Evolutionary conservation across 1,284 basidiomycete species (phyloP), one percentile per base, ranked within the genome.

Genomic region (Gymnopus androsaceus): DNA sequence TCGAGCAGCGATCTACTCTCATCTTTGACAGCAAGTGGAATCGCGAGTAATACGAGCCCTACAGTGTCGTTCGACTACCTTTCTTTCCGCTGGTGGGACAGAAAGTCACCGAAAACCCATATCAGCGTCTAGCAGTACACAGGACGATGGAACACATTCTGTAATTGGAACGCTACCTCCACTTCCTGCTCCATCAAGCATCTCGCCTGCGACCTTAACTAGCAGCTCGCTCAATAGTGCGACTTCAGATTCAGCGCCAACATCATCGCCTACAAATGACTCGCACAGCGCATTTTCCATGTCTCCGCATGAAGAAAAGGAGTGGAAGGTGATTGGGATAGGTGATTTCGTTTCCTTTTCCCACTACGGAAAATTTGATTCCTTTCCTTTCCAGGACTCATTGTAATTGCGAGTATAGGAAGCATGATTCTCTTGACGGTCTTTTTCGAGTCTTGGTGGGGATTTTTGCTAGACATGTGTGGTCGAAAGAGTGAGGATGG

Each of bases 321-420:
- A 81, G 64, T 88, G 86, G 87, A 84, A 85, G 67, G 76, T 86
- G 54, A 76, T 87, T 54, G 85, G 85, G 23, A 79, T 89, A 57
- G 77, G n/a, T n/a, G n/a, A n/a, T n/a, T n/a, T n/a, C n/a, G n/a
- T n/a, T n/a, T n/a, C n/a, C n/a, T n/a, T n/a, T n/a, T n/a, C n/a
- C n/a, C n/a, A n/a, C n/a, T n/a, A n/a, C n/a, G n/a, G n/a, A n/a
- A n/a, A n/a, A n/a, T n/a, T n/a, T n/a, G n/a, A n/a, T n/a, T n/a
- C n/a, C n/a, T n/a, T n/a, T n/a, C n/a, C n/a, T n/a, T n/a, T n/a
- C n/a, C n/a, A n/a, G n/a, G 78, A 5, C 76, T 87, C 56, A 79
- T 87, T 59, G 75, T 77, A 19, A 75, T 89, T 61, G 81, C 76
- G 48, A 74, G 80, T 28, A 72, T 88, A 53, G 82, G 76, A 25